Evolutionary conservation across 768 basidiomycete species (phyloP).

Genomic region (Russula brevipes): DNA sequence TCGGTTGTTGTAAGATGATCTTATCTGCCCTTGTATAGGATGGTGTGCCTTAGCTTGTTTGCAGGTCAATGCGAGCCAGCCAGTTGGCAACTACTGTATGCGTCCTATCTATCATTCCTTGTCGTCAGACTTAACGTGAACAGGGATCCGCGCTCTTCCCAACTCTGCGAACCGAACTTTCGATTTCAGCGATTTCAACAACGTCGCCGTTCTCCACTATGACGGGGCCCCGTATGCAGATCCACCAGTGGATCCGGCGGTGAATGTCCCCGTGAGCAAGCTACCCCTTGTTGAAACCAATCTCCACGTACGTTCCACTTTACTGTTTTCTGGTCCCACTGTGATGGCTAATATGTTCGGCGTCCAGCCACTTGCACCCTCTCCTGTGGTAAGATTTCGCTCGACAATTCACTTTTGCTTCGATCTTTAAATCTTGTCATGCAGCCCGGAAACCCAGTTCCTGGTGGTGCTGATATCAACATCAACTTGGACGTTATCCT

Average conservation of each 20-base stretch:
- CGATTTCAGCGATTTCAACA: slow-evolving; percentile 30
- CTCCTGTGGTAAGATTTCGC: slow-evolving; percentile 18
- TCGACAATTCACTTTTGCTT: background rate
- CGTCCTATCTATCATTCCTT: slow-evolving; percentile 13
- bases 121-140: background rate
- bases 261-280: slow-evolving; percentile 6
- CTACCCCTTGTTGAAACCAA: slow-evolving; percentile 24
- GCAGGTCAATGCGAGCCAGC: slow-evolving; percentile 38
- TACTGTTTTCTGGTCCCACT: background rate
- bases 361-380: slow-evolving; percentile 18
- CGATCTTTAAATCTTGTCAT: background rate
- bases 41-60: background rate
- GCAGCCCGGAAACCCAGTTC: slow-evolving; percentile 26
- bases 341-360: background rate
- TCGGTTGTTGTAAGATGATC: slow-evolving; percentile 28
- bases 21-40: background rate
- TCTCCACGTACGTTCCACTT: slow-evolving; percentile 21
- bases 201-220: slow-evolving; percentile 41
- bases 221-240: slow-evolving; percentile 31
- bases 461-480: slow-evolving; percentile 27
- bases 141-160: slow-evolving; percentile 28
- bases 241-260: slow-evolving; percentile 29
- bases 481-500: slow-evolving; percentile 22
- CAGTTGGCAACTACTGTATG: slow-evolving; percentile 43
- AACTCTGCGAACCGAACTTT: slow-evolving; percentile 26